Base-by-base conservation (phyloP, 306 rosid species). In the Trifolium dubium region DNA sequence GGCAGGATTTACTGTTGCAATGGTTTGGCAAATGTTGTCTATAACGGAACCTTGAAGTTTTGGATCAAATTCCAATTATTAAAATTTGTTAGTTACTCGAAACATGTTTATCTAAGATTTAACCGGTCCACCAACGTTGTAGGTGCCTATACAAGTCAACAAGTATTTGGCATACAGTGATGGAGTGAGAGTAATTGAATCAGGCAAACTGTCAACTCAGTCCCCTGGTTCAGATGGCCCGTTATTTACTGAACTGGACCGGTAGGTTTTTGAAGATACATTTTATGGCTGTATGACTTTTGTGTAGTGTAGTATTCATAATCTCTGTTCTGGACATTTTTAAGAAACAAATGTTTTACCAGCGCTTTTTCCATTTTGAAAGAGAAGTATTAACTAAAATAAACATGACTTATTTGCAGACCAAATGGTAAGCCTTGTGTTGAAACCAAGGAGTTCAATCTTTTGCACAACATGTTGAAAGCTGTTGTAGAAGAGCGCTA, bases 61-160 rank as follows among this genome's bases (percentile, higher is more conserved):
- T 58, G 40, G 72, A 30, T 7, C 62, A 43, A 43, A 55, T 55
- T 61, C 23, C 62, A 64, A 46, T 46, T 79, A 40, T 64, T 37
- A 17, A 40, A 30, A 60, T 28, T 68, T 32, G 5, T 30, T 70
- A 1, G 68, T 62, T 63, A 17, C 5, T 11, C 19, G 4, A 44
- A 49, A 17, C 11, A 10, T 73, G 55, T 44, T 47, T 53, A 18
- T 60, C 23, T n/a, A 13, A 30, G 58, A 10, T 81, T 41, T 60
- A 35, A 67, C 55, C 68, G 5, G 35, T 79, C 40, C 30, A 39
- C 28, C 35, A 37, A 23, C 71, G 29, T 44, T 76, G 81, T 84
- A 95, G 99, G 99, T 92, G 54, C 99, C 99, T 0, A 92, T 95
- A 75, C 99, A 95, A 87, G 99, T 95, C 74, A 92, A 92, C 89